Evolutionary conservation across 148 eudicot species (phyloP), one percentile per base, ranked within the genome.

Genomic region (Mesembryanthemum crystallinum): DNA sequence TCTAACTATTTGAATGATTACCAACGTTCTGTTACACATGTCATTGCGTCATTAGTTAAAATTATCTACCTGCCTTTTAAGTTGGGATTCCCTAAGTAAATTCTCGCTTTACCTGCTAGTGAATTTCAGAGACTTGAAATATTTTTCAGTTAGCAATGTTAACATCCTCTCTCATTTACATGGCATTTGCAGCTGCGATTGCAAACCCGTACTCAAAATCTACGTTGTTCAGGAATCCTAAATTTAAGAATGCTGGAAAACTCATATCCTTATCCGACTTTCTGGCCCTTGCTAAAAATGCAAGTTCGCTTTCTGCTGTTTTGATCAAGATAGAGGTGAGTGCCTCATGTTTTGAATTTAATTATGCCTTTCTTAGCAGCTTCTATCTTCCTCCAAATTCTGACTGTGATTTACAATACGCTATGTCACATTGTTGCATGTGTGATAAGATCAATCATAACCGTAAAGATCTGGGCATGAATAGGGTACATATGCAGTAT

Each of bases 281-380:
- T 73, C 69, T 85, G 66, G 76, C 67, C 73, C 69, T 82, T 11
- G 82, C 86, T 17, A 85, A 81, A 63, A 89, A 92, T 69, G 71
- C 88, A 23, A 85, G 85, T 79, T 86, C 94, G 14, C 79, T 92
- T 67, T 88, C 96, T 42, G 92, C 89, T 64, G 91, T 90, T 64
- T 37, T 86, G 78, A 88, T 95, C 85, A 84, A 82, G 76, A 85
- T 95, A 77, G 96, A 95, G 97, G 99, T 92, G 66, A 77, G 89
- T 87, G 7, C 13, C 57, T 77, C 88, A 7, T 20, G 5, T 54
- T 54, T 23, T 23, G 61, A 27, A 35, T 35, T 6, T 6, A 35
- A 35, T 2, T 6, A 35, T 35, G 39, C 39, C 39, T 35, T 45
- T 45, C 49, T 45, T 45, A 35, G 3, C 39, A 35, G 39, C 39